Evolutionary conservation across 495 filamentous ascomycete genomes (phyloP).

Genomic region (Aspergillus taichungensis): DNA sequence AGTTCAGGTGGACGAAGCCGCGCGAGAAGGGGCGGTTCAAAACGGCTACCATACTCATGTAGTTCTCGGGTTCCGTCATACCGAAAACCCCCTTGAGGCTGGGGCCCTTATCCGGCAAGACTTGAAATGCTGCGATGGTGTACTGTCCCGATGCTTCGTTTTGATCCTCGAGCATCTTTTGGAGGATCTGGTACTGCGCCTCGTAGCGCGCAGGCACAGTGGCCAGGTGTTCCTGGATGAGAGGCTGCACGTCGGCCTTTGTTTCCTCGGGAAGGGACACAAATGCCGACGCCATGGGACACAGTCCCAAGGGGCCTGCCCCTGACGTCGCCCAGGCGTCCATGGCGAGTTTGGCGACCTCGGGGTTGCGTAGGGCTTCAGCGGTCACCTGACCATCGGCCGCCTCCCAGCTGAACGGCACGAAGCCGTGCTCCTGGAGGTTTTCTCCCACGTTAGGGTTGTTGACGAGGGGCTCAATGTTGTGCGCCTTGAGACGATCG

Average conservation of each 20-base stretch:
- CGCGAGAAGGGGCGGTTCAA: slow-evolving; percentile 11
- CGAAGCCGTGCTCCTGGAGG: slow-evolving; percentile 25
- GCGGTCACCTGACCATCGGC: slow-evolving; percentile 2
- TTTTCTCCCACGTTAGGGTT: slow-evolving; percentile 28
- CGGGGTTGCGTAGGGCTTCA: slow-evolving; percentile 1
- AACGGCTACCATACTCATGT: slow-evolving; percentile 7
- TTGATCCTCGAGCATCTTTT: too few species aligned
- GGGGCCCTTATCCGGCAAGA: slow-evolving; percentile 19
- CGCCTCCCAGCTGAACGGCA: slow-evolving; percentile 4
- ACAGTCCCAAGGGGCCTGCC: neutral
- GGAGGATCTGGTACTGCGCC: too few species aligned
- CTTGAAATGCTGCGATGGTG: too few species aligned
- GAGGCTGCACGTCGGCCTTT: too few species aligned
- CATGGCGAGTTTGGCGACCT: neutral
- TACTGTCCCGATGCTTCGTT: too few species aligned
- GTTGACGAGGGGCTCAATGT: slow-evolving; percentile 22
- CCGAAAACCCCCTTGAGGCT: slow-evolving; percentile 24
- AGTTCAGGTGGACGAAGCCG: slow-evolving; percentile 11
- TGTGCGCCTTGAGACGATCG: slow-evolving; percentile 13
- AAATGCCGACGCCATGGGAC: neutral
- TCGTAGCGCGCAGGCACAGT: too few species aligned
- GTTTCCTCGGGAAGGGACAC: neutral
- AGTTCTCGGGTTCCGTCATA: slow-evolving; percentile 3
- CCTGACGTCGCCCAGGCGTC: neutral
- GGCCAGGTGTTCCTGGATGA: too few species aligned